Evolutionary conservation across 73 alveolate species (phyloP), one percentile per base, ranked within the genome.

Genomic region (Blepharisma japonicum): DNA sequence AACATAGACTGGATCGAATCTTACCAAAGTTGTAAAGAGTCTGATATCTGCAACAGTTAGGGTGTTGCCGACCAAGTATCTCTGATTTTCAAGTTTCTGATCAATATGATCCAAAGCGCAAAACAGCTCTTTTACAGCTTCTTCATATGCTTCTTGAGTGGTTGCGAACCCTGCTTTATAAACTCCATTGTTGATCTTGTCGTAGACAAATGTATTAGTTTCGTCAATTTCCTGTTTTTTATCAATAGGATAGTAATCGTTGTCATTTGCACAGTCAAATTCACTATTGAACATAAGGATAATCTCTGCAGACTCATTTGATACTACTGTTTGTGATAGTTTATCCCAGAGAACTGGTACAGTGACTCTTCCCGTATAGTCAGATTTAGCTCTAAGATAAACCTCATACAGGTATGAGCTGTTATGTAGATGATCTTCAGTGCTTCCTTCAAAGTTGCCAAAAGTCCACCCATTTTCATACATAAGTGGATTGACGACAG

Each of bases 281-380:
- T 38, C 45, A 27, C 55, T 77, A 66, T 80, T 80, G 83, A 80
- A 71, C 84, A 80, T 80, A 18, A n/a, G 47, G 25, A 80, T 46
- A 6, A 80, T 80, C 45, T 80, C 87, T 23, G 87, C 6, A 1
- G 78, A 18, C 50, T 80, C 87, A 25, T 81, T 77, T 20, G 6
- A 6, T n/a, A 45, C 90, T 21, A 82, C 82, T 55, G 86, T 82
- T 45, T 55, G 39, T 32, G 77, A 9, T 77, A 51, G n/a, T 77
- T 82, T 85, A 72, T 85, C 92, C 82, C 84, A 81, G 7, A 85
- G 81, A 45, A 85, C 79, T 6, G 92, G 92, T 14, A 85, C 88
- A 49, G 90, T 70, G 25, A 70, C 74, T 39, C 74, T 56, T 8
- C 77, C 67, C n/a, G 77, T 56, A 7, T 21, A 25, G 54, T 56